Evolutionary conservation across 805 yeast species (phyloP).

Genomic region (Wickerhamiella bombiphila): DNA sequence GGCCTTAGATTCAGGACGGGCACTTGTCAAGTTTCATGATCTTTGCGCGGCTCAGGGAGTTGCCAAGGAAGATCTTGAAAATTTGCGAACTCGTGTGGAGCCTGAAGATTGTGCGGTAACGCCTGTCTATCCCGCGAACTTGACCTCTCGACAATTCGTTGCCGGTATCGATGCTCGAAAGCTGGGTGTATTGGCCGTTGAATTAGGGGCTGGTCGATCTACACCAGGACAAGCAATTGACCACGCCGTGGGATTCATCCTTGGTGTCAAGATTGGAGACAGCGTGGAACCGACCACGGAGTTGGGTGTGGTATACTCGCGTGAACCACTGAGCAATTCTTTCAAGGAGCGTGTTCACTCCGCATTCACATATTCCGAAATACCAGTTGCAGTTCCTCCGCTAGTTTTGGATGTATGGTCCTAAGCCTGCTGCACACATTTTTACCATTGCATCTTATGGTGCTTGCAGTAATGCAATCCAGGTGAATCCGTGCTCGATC

Average conservation of each 20-base stretch:
- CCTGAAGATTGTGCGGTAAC: too few species aligned
- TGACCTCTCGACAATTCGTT: neutral
- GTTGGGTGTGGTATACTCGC: neutral
- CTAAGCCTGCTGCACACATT: too few species aligned
- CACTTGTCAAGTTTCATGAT: conserved; percentile 1
- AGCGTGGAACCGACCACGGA: neutral
- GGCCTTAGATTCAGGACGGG: conserved; percentile 1
- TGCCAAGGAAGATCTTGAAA: neutral
- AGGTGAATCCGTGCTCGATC: too few species aligned
- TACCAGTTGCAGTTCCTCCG: too few species aligned
- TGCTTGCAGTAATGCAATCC: too few species aligned
- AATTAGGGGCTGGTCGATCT: conserved; percentile 4
- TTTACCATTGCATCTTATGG: too few species aligned
- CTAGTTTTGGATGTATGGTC: too few species aligned
- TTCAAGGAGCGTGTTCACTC: too few species aligned
- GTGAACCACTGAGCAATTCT: neutral
- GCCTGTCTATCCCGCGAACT: neutral
- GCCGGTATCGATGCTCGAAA: neutral
- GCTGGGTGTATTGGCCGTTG: neutral
- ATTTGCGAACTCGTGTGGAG: neutral
- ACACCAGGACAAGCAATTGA: neutral
- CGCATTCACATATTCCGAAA: too few species aligned
- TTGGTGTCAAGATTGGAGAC: neutral
- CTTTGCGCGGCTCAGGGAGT: conserved; percentile 4
- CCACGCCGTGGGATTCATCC: conserved; percentile 1